phyloP scores from a whole-genome alignment of 495 filamentous ascomycete genomes.

The Melanomma pulvis-pyrius region DNA sequence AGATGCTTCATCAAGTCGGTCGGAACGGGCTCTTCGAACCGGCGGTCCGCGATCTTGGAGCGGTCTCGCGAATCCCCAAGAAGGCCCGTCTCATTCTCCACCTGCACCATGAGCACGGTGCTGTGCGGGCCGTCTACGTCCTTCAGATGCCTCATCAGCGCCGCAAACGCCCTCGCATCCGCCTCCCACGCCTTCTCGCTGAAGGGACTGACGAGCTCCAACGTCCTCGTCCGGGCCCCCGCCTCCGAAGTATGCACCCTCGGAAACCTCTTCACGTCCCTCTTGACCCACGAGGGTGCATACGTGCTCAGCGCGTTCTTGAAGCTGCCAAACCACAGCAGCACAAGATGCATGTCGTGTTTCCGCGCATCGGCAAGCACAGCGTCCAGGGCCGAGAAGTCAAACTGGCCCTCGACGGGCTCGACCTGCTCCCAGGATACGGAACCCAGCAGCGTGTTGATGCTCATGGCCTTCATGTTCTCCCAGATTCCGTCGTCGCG shows the following conservation, averaged over 20 bases:
- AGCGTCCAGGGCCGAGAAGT: constrained; percentile 51
- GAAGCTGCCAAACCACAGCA: constrained; percentile 58
- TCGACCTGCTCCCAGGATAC: constrained; percentile 58
- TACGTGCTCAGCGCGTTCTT: constrained; percentile 56
- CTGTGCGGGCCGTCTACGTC: not conserved
- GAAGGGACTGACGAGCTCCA: constrained; percentile 48
- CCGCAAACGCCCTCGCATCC: constrained; percentile 6
- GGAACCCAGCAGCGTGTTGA: constrained; percentile 57
- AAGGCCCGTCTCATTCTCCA: constrained; percentile 6
- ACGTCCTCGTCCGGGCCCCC: constrained; percentile 39
- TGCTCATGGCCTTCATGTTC: constrained; percentile 47
- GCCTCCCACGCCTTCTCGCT: constrained; percentile 16
- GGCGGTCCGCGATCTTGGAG: not conserved
- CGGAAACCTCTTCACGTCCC: constrained; percentile 49
- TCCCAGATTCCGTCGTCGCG: constrained; percentile 49
- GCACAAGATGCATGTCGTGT: constrained; percentile 49
- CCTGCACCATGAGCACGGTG: constrained; percentile 10
- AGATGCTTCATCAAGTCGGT: not conserved
- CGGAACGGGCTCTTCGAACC: constrained; percentile 36
- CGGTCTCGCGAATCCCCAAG: constrained; percentile 3
- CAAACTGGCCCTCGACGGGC: constrained; percentile 52
- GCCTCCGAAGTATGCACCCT: constrained; percentile 41
- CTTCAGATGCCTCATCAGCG: constrained; percentile 5
- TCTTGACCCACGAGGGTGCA: constrained; percentile 52
- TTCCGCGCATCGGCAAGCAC: constrained; percentile 48